Percentiles rank a stretch among this genome's conserved stretches.
Evolutionary conservation across 345 rosid genomes (phyloP).

Genomic region (Mercurialis annua): DNA sequence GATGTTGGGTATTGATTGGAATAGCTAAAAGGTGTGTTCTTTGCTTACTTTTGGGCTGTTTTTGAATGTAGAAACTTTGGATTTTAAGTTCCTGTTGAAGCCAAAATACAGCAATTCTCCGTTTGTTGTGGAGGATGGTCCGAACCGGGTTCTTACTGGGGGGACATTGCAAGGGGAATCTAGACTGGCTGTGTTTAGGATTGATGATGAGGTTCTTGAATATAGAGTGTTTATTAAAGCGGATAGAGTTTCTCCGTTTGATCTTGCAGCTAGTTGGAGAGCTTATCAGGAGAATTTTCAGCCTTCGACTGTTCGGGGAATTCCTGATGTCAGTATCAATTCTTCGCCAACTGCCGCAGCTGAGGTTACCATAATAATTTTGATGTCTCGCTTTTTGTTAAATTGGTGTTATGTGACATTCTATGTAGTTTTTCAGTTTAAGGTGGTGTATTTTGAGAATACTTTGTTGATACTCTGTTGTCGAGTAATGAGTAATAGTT

Average conservation of each 20-base stretch:
- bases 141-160: slow-evolving; percentile 61
- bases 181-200: slow-evolving; percentile 65
- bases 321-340: slow-evolving; percentile 91
- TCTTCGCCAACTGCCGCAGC: slow-evolving; percentile 44
- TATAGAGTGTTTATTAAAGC: slow-evolving; percentile 73
- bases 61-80: slow-evolving; percentile 71
- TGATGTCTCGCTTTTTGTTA: neutral
- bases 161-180: slow-evolving; percentile 83
- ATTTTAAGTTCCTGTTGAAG: slow-evolving; percentile 96
- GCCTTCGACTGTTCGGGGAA: slow-evolving; percentile 92
- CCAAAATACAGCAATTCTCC: slow-evolving; percentile 61
- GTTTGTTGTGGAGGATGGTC: slow-evolving; percentile 86
- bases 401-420: neutral
- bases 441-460: neutral
- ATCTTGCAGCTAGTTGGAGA: slow-evolving; percentile 99
- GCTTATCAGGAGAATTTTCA: slow-evolving; percentile 88
- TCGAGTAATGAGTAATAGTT: neutral
- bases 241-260: slow-evolving; percentile 92
- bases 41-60: neutral
- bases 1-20: too few relatives aligned
- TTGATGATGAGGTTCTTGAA: slow-evolving; percentile 72
- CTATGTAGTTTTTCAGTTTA: neutral
- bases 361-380: slow-evolving; percentile 45
- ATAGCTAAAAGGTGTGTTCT: neutral
- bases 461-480: slow-evolving; percentile 1